Percentiles rank a stretch among this genome's conserved stretches.
These are phyloP conservation scores for Pugionium cornutum DNA, from an alignment of 345 rosid species.

Conservation along the genomic window DNA sequence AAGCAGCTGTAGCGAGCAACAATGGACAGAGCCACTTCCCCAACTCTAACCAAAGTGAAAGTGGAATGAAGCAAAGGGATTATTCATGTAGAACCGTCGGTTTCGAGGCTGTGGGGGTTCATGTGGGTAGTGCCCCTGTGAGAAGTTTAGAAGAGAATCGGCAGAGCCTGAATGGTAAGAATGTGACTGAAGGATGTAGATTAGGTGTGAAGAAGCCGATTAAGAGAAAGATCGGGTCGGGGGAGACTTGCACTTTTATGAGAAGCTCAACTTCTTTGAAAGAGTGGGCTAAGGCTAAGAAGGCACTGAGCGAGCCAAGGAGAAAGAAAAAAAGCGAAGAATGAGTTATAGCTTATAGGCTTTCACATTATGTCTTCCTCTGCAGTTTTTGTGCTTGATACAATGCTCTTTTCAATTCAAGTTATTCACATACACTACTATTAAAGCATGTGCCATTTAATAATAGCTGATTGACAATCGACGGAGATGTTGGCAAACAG, in stretches of 20 bases:
- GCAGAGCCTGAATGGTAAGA: constrained; percentile 23
- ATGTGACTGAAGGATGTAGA: constrained; percentile 24
- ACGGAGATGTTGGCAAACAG: constrained; percentile 6
- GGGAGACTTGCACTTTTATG: constrained; percentile 69
- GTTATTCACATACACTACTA: not conserved
- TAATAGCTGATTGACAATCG: not conserved
- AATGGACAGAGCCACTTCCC: constrained; percentile 20
- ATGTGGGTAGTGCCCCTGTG: constrained; percentile 26
- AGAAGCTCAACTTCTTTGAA: constrained; percentile 70
- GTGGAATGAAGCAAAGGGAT: constrained; percentile 19
- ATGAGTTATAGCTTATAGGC: constrained; percentile 10
- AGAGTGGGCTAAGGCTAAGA: constrained; percentile 72
- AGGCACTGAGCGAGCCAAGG: constrained; percentile 52
- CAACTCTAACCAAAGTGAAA: constrained; percentile 27
- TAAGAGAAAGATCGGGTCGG: constrained; percentile 32
- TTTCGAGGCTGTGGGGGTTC: not conserved
- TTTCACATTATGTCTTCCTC: constrained; percentile 4
- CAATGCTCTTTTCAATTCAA: not conserved
- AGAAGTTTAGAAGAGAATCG: constrained; percentile 24
- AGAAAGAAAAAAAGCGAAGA: constrained; percentile 48
- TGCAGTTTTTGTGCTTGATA: constrained; percentile 17
- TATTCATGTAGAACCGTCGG: constrained; percentile 15
- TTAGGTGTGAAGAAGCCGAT: constrained; percentile 26
- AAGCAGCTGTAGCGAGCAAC: constrained; percentile 17
- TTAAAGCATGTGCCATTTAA: not conserved